A percentile compares a stretch with the other conserved stretches of the same genome.
phyloP scores from a whole-genome alignment of 176 grass and related monocot genomes.

The Aegilops tauschii region DNA sequence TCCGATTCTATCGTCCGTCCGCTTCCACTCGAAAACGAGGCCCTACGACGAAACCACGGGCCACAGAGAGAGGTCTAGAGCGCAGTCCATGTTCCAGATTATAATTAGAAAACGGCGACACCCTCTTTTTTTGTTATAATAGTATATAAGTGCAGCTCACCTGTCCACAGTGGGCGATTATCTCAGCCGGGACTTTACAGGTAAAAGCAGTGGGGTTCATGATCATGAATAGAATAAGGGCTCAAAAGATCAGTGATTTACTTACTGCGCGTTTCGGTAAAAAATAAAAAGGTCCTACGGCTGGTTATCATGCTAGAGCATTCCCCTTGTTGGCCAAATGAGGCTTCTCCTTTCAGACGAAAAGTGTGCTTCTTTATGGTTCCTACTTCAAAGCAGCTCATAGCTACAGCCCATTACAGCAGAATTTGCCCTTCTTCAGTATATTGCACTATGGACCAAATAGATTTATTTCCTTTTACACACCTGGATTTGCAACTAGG shows the following conservation, averaged over 20 bases:
- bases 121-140: too few species aligned
- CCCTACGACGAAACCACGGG: background rate
- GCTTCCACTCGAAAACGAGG: conserved; percentile 5
- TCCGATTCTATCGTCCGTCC: conserved; percentile 20
- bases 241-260: too few species aligned
- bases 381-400: background rate
- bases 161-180: background rate
- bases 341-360: too few species aligned
- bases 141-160: too few species aligned
- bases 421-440: background rate
- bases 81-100: background rate
- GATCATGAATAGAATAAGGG: too few species aligned
- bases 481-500: background rate
- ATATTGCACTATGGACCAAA: background rate
- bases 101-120: too few species aligned
- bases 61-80: background rate
- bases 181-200: conserved; percentile 10
- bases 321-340: too few species aligned
- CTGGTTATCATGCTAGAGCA: too few species aligned
- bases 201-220: background rate
- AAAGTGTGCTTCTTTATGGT: too few species aligned
- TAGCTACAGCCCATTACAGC: background rate
- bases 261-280: too few species aligned
- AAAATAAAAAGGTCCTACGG: too few species aligned
- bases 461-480: background rate